Evolutionary conservation across 768 basidiomycete genomes (phyloP).

Genomic region (Boletales sp.): DNA sequence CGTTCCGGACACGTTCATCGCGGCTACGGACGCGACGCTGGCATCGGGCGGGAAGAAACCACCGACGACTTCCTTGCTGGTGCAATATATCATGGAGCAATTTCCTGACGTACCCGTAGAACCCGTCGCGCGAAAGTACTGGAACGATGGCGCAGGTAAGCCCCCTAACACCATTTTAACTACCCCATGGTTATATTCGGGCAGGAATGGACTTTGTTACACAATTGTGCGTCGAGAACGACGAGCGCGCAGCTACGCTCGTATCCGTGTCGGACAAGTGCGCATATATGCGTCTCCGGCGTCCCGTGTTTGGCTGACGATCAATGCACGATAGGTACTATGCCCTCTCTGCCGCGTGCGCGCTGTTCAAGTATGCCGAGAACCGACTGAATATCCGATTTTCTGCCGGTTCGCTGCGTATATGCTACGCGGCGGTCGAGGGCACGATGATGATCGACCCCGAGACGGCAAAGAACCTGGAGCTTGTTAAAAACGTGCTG

Average conservation of each 20-base stretch:
- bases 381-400: constrained; percentile 66
- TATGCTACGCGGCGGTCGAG: constrained; percentile 74
- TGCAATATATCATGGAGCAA: constrained; percentile 70
- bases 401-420: constrained; percentile 63
- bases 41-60: constrained; percentile 43
- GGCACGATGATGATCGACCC: constrained; percentile 95
- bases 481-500: constrained; percentile 77
- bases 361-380: constrained; percentile 85
- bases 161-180: neutral
- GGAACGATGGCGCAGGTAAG: constrained; percentile 79
- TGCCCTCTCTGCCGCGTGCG: constrained; percentile 79
- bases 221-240: constrained; percentile 75
- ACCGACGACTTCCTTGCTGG: constrained; percentile 54
- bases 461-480: constrained; percentile 84
- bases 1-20: constrained; percentile 79
- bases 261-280: constrained; percentile 79
- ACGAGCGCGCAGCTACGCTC: constrained; percentile 76
- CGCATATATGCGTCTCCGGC: constrained; percentile 32
- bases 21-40: constrained; percentile 47
- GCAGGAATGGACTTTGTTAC: constrained; percentile 75
- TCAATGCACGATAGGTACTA: constrained; percentile 60
- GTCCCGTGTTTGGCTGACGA: constrained; percentile 2
- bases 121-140: constrained; percentile 73
- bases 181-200: neutral
- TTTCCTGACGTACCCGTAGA: constrained; percentile 67